Evolutionary conservation across 2,329 filamentous ascomycete genomes (phyloP).

Genomic region (Exophiala oligosperma): DNA sequence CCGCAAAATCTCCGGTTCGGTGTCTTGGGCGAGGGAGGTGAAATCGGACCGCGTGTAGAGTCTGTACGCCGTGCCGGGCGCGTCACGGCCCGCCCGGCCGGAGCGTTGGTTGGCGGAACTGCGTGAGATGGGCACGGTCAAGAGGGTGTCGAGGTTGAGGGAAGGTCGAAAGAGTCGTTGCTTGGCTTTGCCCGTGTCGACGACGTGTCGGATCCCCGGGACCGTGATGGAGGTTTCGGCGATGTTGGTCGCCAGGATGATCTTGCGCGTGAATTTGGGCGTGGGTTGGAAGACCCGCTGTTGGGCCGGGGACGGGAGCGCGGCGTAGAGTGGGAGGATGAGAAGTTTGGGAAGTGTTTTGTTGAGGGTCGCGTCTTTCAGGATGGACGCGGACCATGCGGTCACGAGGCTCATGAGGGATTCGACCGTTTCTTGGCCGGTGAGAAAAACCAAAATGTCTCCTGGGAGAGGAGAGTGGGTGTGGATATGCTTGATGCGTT

Average conservation of each 20-base stretch:
- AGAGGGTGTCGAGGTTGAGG: conserved; percentile 84
- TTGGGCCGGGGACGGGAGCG: conserved; percentile 82
- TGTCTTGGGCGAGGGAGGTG: conserved; percentile 66
- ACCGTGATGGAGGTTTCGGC: conserved; percentile 98
- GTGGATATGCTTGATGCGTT: conserved; percentile 83
- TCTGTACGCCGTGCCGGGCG: conserved; percentile 82
- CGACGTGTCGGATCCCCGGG: conserved; percentile 83
- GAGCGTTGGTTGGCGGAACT: conserved; percentile 90
- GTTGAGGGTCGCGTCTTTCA: conserved; percentile 65
- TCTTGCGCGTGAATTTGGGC: conserved; percentile 74
- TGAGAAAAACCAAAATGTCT: conserved; percentile 88
- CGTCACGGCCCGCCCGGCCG: conserved; percentile 91
- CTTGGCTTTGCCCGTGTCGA: conserved; percentile 93
- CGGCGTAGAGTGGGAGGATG: conserved; percentile 82
- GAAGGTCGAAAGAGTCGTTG: conserved; percentile 85
- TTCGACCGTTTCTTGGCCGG: conserved; percentile 91
- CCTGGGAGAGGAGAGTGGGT: conserved; percentile 86
- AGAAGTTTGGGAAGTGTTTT: conserved; percentile 50
- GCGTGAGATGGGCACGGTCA: conserved; percentile 87
- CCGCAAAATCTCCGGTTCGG: conserved; percentile 84
- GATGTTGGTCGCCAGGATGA: conserved; percentile 93
- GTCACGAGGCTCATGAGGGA: conserved; percentile 76
- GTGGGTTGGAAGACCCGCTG: conserved; percentile 80
- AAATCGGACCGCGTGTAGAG: conserved; percentile 84
- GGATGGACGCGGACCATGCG: conserved; percentile 70